phyloP scores from a whole-genome alignment of 2,329 filamentous ascomycete genomes.

The Colletotrichum cordylinicola region DNA sequence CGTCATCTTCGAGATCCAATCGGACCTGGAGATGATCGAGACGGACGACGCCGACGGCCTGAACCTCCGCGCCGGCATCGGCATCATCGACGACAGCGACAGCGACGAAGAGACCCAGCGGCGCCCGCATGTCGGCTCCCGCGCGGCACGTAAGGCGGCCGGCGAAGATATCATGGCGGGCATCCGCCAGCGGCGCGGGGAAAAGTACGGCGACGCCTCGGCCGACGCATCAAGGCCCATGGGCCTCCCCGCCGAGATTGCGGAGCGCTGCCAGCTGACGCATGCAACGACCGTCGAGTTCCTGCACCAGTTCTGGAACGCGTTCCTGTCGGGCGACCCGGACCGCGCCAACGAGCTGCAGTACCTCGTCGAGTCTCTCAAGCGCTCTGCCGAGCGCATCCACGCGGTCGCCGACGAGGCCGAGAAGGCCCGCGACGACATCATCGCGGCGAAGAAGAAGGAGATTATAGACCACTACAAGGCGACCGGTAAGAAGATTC shows the following conservation, averaged over 20 bases:
- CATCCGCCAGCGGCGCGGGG: constrained; percentile 65
- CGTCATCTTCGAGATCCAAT: constrained; percentile 69
- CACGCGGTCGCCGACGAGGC: constrained; percentile 81
- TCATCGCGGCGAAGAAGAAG: constrained; percentile 70
- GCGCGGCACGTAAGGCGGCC: constrained; percentile 67
- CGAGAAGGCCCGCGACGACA: constrained; percentile 73
- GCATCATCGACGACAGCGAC: constrained; percentile 73
- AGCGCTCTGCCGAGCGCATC: constrained; percentile 79
- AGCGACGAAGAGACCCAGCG: constrained; percentile 65
- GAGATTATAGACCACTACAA: constrained; percentile 75
- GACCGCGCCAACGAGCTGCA: constrained; percentile 81
- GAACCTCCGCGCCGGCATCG: constrained; percentile 68
- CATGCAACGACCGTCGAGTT: constrained; percentile 96
- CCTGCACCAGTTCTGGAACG: constrained; percentile 94
- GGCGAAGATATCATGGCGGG: constrained; percentile 71
- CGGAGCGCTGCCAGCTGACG: constrained; percentile 68
- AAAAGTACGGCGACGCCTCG: constrained; percentile 58
- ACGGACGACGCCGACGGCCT: constrained; percentile 55
- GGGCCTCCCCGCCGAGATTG: constrained; percentile 60
- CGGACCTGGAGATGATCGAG: constrained; percentile 62
- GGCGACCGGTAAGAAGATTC: constrained; percentile 75
- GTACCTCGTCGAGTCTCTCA: constrained; percentile 82
- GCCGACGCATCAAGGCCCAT: constrained; percentile 9
- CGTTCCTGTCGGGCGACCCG: constrained; percentile 87
- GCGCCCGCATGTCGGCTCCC: constrained; percentile 69